These are phyloP conservation scores for Hypomyces perniciosus DNA, from an alignment of 2,329 filamentous ascomycete genomes.

Conservation along the genomic window DNA sequence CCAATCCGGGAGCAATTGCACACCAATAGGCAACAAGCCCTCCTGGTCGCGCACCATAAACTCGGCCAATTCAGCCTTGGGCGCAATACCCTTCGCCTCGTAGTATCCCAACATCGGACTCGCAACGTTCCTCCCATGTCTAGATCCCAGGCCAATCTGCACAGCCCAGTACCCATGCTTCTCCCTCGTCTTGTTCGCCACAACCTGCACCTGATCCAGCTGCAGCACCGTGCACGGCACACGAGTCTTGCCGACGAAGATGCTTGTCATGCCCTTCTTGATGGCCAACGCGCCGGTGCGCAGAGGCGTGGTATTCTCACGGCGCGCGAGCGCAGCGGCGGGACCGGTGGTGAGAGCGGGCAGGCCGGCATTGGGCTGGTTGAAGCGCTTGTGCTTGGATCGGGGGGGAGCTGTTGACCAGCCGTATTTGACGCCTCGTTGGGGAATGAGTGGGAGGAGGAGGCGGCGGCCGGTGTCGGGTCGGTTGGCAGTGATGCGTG, in stretches of 20 bases:
- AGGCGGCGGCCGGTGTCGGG: slow-evolving; percentile 29
- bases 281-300: slow-evolving; percentile 78
- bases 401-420: slow-evolving; percentile 53
- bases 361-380: slow-evolving; percentile 51
- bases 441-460: slow-evolving; percentile 40
- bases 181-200: slow-evolving; percentile 75
- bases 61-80: slow-evolving; percentile 78
- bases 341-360: slow-evolving; percentile 52
- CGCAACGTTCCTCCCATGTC: slow-evolving; percentile 69
- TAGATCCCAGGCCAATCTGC: slow-evolving; percentile 75
- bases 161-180: slow-evolving; percentile 91
- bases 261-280: slow-evolving; percentile 94
- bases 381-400: slow-evolving; percentile 53
- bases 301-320: slow-evolving; percentile 52
- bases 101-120: slow-evolving; percentile 83
- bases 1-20: slow-evolving; percentile 77
- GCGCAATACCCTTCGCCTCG: slow-evolving; percentile 71
- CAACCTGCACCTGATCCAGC: slow-evolving; percentile 84
- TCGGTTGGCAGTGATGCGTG: slow-evolving; percentile 28
- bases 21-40: slow-evolving; percentile 71
- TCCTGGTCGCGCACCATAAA: slow-evolving; percentile 72
- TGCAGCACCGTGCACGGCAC: slow-evolving; percentile 88
- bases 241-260: slow-evolving; percentile 74
- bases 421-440: slow-evolving; percentile 51
- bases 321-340: slow-evolving; percentile 54